Percentiles rank a stretch among this genome's conserved stretches.
These are phyloP conservation scores for Boletus sensibilis DNA, from an alignment of 768 basidiomycete species.

Conservation along the genomic window DNA sequence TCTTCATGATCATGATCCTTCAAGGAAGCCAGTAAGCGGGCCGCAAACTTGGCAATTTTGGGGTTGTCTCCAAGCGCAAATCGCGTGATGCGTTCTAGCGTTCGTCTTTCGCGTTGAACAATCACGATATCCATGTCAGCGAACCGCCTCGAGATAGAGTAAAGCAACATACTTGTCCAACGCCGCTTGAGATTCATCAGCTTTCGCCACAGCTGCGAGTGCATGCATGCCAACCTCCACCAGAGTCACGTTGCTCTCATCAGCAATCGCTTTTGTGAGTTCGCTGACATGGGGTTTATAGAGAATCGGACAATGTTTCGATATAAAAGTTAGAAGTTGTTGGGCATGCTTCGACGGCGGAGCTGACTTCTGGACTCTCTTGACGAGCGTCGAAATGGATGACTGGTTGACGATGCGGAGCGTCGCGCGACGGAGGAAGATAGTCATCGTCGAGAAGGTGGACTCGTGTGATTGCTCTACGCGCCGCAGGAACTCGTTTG, in stretches of 20 bases:
- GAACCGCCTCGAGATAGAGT: not conserved
- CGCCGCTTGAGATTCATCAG: constrained; percentile 55
- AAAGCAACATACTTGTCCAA: constrained; percentile 61
- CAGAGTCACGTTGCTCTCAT: constrained; percentile 53
- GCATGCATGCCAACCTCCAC: constrained; percentile 75
- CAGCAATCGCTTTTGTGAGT: constrained; percentile 68
- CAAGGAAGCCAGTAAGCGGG: constrained; percentile 64
- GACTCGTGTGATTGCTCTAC: constrained; percentile 67
- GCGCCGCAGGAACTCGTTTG: constrained; percentile 77
- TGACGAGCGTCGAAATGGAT: constrained; percentile 77
- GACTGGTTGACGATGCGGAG: constrained; percentile 82
- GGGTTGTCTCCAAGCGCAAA: constrained; percentile 58
- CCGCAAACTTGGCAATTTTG: constrained; percentile 82
- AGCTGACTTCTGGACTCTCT: constrained; percentile 54
- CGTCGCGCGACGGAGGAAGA: constrained; percentile 66
- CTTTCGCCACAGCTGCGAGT: constrained; percentile 62
- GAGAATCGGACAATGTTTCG: constrained; percentile 74
- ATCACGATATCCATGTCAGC: not conserved
- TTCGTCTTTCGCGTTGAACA: constrained; percentile 46
- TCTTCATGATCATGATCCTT: constrained; percentile 52
- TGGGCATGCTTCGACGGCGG: constrained; percentile 46
- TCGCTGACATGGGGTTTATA: constrained; percentile 75
- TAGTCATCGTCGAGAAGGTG: constrained; percentile 64
- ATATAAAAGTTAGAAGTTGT: constrained; percentile 54
- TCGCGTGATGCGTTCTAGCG: constrained; percentile 59